Conservation (phyloP, 2,329 filamentous ascomycete species). For the Fusarium foetens region DNA sequence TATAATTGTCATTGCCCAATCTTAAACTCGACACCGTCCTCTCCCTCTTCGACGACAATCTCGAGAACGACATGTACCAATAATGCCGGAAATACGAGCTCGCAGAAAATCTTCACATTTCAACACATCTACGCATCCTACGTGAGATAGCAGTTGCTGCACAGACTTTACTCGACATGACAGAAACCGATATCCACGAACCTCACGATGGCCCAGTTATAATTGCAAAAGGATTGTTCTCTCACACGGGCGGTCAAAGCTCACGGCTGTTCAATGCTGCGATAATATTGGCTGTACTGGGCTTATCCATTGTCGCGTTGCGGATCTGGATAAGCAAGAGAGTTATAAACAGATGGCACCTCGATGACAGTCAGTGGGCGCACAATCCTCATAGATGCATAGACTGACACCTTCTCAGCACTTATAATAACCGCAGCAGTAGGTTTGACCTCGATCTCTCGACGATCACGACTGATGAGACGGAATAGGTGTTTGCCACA, state of each 20-base stretch:
- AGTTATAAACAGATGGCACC: background rate
- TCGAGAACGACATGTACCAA: background rate
- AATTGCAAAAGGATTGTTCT: background rate
- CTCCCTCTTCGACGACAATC: no score
- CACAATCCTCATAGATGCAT: background rate
- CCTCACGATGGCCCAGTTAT: background rate
- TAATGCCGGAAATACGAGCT: background rate
- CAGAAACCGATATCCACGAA: background rate
- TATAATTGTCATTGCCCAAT: no score
- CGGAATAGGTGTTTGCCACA: background rate
- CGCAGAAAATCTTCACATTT: background rate
- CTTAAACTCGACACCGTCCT: no score
- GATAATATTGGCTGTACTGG: background rate
- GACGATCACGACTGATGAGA: rapidly evolving
- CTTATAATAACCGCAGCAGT: background rate
- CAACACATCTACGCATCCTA: background rate
- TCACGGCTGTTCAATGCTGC: background rate
- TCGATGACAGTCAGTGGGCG: background rate
- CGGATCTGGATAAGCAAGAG: background rate
- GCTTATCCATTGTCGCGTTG: background rate
- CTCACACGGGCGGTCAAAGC: background rate
- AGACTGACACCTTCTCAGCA: background rate
- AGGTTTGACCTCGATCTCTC: background rate
- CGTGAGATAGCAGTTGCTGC: background rate
- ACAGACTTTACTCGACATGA: background rate